A percentile compares a stretch with the other conserved stretches of the same genome.
These are phyloP conservation scores for Selaginella tamariscina DNA, from an alignment of 75 land plant species.

Conservation along the genomic window DNA sequence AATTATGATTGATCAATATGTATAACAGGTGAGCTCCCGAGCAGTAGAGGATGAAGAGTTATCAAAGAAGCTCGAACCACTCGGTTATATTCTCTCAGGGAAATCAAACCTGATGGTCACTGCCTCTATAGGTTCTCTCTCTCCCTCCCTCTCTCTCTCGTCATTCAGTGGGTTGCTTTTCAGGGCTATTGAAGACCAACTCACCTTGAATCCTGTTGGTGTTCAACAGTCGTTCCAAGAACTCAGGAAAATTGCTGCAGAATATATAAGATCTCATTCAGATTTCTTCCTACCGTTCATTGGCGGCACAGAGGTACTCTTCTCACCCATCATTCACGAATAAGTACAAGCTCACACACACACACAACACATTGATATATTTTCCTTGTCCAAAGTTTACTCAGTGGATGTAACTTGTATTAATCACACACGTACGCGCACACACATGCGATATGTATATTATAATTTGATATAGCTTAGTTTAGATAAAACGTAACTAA, in stretches of 20 bases:
- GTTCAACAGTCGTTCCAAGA: slow-evolving; percentile 41
- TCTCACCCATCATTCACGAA: too few species aligned
- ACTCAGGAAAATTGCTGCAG: slow-evolving; percentile 67
- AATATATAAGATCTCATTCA: slow-evolving; percentile 55
- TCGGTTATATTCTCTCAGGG: slow-evolving; percentile 63
- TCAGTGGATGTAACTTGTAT: slow-evolving; percentile 36
- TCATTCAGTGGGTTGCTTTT: too few species aligned
- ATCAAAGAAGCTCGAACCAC: slow-evolving; percentile 52
- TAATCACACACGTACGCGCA: not conserved
- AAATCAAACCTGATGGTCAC: slow-evolving; percentile 93
- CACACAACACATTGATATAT: slow-evolving; percentile 28
- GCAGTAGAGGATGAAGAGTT: slow-evolving; percentile 50
- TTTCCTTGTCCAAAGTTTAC: slow-evolving; percentile 40
- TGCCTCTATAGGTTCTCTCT: too few species aligned
- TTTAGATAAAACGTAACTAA: not conserved
- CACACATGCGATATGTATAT: not conserved
- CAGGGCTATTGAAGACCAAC: slow-evolving; percentile 84
- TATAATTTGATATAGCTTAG: not conserved
- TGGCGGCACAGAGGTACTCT: slow-evolving; percentile 45
- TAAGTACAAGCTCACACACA: too few species aligned
- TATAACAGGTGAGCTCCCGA: slow-evolving; percentile 49
- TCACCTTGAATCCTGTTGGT: slow-evolving; percentile 36
- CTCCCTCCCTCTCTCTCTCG: too few species aligned
- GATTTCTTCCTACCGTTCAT: slow-evolving; percentile 71
- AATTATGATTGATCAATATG: slow-evolving; percentile 23